phyloP scores from a whole-genome alignment of 768 basidiomycete genomes.

The Zangia roseola region DNA sequence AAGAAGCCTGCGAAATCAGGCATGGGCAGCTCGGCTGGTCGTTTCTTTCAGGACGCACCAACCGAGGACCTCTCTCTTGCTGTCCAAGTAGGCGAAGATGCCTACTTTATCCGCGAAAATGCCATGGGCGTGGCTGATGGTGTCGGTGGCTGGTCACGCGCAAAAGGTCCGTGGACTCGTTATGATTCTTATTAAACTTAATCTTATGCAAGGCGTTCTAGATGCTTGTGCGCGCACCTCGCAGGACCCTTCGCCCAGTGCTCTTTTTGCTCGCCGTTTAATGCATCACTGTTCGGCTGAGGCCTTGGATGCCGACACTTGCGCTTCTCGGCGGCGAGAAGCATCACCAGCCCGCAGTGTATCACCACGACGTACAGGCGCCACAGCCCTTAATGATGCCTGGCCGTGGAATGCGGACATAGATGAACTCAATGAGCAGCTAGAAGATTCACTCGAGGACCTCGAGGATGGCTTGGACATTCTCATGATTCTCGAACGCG shows the following conservation, averaged over 20 bases:
- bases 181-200: conserved; percentile 3
- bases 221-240: conserved; percentile 33
- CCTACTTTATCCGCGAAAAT: conserved; percentile 79
- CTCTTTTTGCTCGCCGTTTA: conserved; percentile 71
- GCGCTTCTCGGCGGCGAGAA: conserved; percentile 16
- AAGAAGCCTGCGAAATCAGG: conserved; percentile 30
- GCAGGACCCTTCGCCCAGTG: conserved; percentile 41
- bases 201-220: conserved; percentile 3
- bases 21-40: conserved; percentile 23
- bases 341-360: conserved; percentile 40
- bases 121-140: conserved; percentile 95
- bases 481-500: conserved; percentile 64
- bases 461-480: conserved; percentile 70
- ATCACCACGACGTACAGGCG: conserved; percentile 42
- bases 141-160: conserved; percentile 84
- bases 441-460: conserved; percentile 52
- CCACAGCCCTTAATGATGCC: conserved; percentile 23
- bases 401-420: conserved; percentile 33
- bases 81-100: conserved; percentile 89
- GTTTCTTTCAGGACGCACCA: conserved; percentile 29
- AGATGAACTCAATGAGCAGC: conserved; percentile 44
- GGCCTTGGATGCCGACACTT: conserved; percentile 21
- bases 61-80: conserved; percentile 45
- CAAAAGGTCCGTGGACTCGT: conserved; percentile 35
- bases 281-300: conserved; percentile 85